Percentiles rank a stretch among this genome's conserved stretches.
phyloP scores from a whole-genome alignment of 2,329 filamentous ascomycete species.

The Aspergillus tanneri region DNA sequence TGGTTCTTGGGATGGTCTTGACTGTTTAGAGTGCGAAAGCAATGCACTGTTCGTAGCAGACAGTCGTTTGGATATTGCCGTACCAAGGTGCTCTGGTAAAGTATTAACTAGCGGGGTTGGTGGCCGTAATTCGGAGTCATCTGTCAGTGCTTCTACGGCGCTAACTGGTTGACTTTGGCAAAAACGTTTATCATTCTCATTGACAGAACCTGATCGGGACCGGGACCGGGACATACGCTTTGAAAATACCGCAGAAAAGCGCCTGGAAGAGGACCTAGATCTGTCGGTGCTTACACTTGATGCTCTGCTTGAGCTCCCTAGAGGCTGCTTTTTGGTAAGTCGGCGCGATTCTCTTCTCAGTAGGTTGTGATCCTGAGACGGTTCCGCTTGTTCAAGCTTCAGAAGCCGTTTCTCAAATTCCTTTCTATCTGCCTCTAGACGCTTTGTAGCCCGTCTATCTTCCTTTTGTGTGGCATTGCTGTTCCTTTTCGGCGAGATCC shows the following conservation, averaged over 20 bases:
- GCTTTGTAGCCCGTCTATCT: conserved; percentile 32
- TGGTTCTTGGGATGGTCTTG: conserved; percentile 14
- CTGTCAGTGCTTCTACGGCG: conserved; percentile 5
- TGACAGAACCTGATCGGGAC: conserved; percentile 28
- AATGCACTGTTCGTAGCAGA: conserved; percentile 24
- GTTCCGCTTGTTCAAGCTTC: conserved; percentile 27
- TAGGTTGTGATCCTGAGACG: conserved; percentile 11
- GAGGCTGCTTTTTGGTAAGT: conserved; percentile 37
- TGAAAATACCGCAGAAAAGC: conserved; percentile 31
- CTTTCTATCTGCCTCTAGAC: conserved; percentile 34
- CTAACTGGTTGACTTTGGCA: neutral
- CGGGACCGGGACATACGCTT: conserved; percentile 29
- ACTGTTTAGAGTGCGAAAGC: conserved; percentile 11
- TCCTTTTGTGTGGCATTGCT: conserved; percentile 22
- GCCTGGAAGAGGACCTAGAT: conserved; percentile 23
- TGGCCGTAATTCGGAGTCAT: conserved; percentile 3
- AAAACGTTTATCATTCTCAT: conserved; percentile 18
- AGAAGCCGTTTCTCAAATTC: conserved; percentile 26
- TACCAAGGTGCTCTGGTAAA: conserved; percentile 32
- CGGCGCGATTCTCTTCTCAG: conserved; percentile 29
- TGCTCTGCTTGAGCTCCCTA: conserved; percentile 29
- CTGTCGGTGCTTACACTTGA: conserved; percentile 32
- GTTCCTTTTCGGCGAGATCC: conserved; percentile 21
- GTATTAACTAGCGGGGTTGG: conserved; percentile 23
- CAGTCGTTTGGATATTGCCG: conserved; percentile 32